phyloP scores from a whole-genome alignment of 2,329 filamentous ascomycete species.

The Daldinia sp. region DNA sequence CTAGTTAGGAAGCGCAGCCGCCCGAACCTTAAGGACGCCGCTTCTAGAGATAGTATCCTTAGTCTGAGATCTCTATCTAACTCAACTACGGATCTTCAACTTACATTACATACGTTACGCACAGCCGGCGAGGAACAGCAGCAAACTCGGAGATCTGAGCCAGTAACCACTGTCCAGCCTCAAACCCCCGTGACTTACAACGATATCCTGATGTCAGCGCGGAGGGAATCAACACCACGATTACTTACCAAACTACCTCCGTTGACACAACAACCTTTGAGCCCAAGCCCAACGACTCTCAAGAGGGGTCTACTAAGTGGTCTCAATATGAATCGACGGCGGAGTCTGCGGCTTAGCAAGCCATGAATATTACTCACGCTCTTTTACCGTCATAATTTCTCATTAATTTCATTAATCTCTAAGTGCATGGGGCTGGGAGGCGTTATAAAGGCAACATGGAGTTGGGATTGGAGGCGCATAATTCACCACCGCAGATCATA shows the following conservation, averaged over 20 bases:
- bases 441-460: constrained; percentile 21
- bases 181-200: constrained; percentile 55
- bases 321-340: constrained; percentile 50
- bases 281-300: constrained; percentile 36
- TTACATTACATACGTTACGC: constrained; percentile 32
- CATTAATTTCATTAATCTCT: constrained; percentile 13
- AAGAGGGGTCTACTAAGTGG: constrained; percentile 49
- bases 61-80: constrained; percentile 44
- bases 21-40: constrained; percentile 54
- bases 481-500: constrained; percentile 13
- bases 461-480: constrained; percentile 30
- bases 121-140: constrained; percentile 48
- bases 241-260: constrained; percentile 34
- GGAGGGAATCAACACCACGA: constrained; percentile 51
- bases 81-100: constrained; percentile 34
- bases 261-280: constrained; percentile 32
- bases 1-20: constrained; percentile 64
- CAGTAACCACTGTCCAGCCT: constrained; percentile 39
- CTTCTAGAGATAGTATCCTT: constrained; percentile 48
- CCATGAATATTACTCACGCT: constrained; percentile 22
- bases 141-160: constrained; percentile 38
- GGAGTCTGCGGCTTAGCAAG: constrained; percentile 49
- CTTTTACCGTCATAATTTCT: constrained; percentile 8
- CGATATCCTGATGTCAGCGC: constrained; percentile 56
- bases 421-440: constrained; percentile 10